A percentile compares a stretch with the other conserved stretches of the same genome.
Conservation (phyloP, 2,329 filamentous ascomycete species). For the Aspergillus eucalypticola region DNA sequence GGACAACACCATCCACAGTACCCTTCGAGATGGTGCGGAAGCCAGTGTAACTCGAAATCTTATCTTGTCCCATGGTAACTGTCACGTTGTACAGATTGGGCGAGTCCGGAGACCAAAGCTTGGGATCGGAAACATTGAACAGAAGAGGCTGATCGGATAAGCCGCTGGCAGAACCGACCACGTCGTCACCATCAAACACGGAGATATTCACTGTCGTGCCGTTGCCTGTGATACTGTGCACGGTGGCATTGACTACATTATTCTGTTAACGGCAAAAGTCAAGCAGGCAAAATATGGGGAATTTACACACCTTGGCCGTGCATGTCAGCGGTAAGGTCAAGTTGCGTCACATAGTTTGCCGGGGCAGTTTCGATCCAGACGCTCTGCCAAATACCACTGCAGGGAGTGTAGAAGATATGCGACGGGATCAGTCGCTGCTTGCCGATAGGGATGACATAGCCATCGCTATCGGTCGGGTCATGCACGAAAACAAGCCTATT, state of each 20-base stretch:
- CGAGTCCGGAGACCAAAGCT: constrained; percentile 65
- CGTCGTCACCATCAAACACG: constrained; percentile 39
- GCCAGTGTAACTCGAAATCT: constrained; percentile 65
- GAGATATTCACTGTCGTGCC: constrained; percentile 41
- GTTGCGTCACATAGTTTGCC: constrained; percentile 55
- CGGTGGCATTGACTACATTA: constrained; percentile 55
- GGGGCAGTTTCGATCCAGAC: constrained; percentile 71
- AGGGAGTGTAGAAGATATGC: constrained; percentile 69
- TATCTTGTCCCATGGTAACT: constrained; percentile 55
- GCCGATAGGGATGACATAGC: constrained; percentile 63
- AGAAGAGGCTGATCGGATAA: constrained; percentile 54
- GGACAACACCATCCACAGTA: constrained; percentile 58
- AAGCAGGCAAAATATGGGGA: neutral
- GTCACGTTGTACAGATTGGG: constrained; percentile 67
- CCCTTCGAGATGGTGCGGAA: constrained; percentile 65
- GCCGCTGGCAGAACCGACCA: constrained; percentile 49
- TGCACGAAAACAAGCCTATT: constrained; percentile 63
- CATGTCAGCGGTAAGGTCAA: constrained; percentile 62
- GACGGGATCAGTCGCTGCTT: constrained; percentile 60
- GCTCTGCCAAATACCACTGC: constrained; percentile 72
- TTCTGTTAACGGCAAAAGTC: neutral
- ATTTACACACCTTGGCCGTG: constrained; percentile 51
- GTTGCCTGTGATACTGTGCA: constrained; percentile 48
- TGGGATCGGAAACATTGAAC: constrained; percentile 56
- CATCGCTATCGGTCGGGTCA: constrained; percentile 64